Evolutionary conservation across 805 yeast species (phyloP), one percentile per base, ranked within the genome.

Genomic region (Huiozyma sinensis): DNA sequence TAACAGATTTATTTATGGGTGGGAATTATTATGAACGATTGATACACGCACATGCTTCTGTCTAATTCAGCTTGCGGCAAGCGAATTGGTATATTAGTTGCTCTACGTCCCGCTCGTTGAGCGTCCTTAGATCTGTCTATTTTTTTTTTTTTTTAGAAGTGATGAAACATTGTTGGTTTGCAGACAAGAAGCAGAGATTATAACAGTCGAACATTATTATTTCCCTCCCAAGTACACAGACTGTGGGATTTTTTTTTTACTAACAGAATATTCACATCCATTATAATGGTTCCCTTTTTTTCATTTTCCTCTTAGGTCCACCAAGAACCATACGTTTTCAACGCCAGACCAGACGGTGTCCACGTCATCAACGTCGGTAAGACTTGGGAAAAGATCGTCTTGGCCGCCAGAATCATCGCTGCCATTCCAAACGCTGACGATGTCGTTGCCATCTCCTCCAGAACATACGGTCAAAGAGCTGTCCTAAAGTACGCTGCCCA

Each of bases 381-480:
- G 81, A 92, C 99, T 67, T 92, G 98, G 97, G 97, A 90, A 81
- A 89, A 89, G 81, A 84, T 89, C 71, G 97, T 90, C 57, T 79
- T 92, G 71, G 99, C 99, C 68, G 98, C 99, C 64, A 92, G 97
- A 79, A 85, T 90, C 76, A 88, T 92, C 69, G 99, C 97, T 72
- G 95, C 98, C 67, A 83, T 92, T 63, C 98, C 98, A 77, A 87
- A 88, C 83, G 79, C 97, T 58, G 79, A 90, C 60, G 99, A 92
- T 69, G 95, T 92, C 68, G 97, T 89, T 70, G 97, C 95, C 65
- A 87, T 94, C 67, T 89, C 97, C 58, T 86, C 97, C 65, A 90
- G 97, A 81, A 89, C 97, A 65, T 90, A 85, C 77, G 99, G 98
- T 70, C 99, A 92, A 80, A 92, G 99, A 81, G 99, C 98, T 69